Base-by-base conservation (phyloP, 129 eudicot species). In the Centella asiatica region DNA sequence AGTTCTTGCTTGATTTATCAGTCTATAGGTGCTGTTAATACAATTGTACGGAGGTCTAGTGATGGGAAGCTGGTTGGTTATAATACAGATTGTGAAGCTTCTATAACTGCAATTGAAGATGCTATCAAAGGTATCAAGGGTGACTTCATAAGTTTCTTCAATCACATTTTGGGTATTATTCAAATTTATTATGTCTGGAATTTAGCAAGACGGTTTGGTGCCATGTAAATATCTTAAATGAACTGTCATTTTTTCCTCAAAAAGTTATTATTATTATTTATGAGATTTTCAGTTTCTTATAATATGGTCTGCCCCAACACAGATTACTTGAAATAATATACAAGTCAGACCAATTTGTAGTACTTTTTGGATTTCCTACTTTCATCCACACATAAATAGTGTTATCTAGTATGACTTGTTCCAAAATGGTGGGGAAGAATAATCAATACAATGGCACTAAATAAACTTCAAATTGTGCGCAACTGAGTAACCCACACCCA, bases 1-100 rank as follows among this genome's bases (percentile, higher is more conserved):
- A 63, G 40, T 42, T 63, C 39, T 65, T 69, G 18, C 72, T 48
- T 76, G 53, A 22, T 69, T 57, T 19, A 66, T 44, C 84, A 88
- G 96, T 57, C 78, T 44, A 84, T 88, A 45, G 96, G 96, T n/a
- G 96, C 96, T 40, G 96, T 81, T 17, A 88, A 88, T 62, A 88
- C 93, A 2, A 81, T 88, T 20, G 53, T 88, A 59, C 79, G 81
- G 68, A 78, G 88, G 67, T 70, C 61, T 26, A 69, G 62, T 44
- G 96, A 88, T 67, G 93, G 96, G 65, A 81, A 81, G 85, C 75
- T 88, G 36, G 72, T 83, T 27, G 96, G 93, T 51, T 84, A 88
- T 62, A 88, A 88, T 70, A 88, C 96, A 64, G 96, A 88, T 64
- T 88, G 88, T 60, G 93, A 83, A 70, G 96, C 93, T 63, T 79